A percentile compares a stretch with the other conserved stretches of the same genome.
phyloP scores from a whole-genome alignment of 768 basidiomycete genomes.

The Cantharellus cinnabarinus region DNA sequence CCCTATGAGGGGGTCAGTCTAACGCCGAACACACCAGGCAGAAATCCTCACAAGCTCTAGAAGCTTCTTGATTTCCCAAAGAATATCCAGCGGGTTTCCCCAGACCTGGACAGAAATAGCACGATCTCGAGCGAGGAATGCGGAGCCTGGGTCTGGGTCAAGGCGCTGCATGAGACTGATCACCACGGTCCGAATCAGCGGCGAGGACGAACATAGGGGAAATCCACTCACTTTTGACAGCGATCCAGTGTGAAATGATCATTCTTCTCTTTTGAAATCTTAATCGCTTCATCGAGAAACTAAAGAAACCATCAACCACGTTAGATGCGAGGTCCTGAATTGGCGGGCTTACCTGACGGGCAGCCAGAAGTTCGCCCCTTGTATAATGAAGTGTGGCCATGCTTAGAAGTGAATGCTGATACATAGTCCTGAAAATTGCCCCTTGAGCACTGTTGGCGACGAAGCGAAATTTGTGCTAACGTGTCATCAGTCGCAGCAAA shows the following conservation, averaged over 20 bases:
- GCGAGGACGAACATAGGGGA: neutral
- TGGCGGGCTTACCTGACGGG: conserved; percentile 33
- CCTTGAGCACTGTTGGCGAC: neutral
- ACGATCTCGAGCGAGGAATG: conserved; percentile 23
- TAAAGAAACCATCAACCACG: conserved; percentile 15
- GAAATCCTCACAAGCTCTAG: conserved; percentile 24
- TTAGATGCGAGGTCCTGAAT: neutral
- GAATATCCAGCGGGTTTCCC: conserved; percentile 52
- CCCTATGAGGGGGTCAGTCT: neutral
- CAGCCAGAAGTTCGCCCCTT: conserved; percentile 44
- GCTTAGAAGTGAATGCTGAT: conserved; percentile 62
- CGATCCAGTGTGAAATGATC: conserved; percentile 58
- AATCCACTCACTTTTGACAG: conserved; percentile 40
- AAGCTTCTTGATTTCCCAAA: conserved; percentile 62
- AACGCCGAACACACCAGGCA: neutral
- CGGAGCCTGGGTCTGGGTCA: conserved; percentile 25
- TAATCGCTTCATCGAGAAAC: conserved; percentile 59
- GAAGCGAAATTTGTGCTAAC: conserved; percentile 23
- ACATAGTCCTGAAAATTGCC: conserved; percentile 33
- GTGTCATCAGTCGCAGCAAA: conserved; percentile 67
- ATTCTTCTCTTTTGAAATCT: conserved; percentile 48
- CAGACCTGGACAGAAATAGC: conserved; percentile 60
- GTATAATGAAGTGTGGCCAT: conserved; percentile 61
- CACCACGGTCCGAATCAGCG: neutral
- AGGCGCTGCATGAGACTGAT: conserved; percentile 52